Evolutionary conservation across 495 filamentous ascomycete species (phyloP), one percentile per base, ranked within the genome.

Genomic region (Tirmania nivea): DNA sequence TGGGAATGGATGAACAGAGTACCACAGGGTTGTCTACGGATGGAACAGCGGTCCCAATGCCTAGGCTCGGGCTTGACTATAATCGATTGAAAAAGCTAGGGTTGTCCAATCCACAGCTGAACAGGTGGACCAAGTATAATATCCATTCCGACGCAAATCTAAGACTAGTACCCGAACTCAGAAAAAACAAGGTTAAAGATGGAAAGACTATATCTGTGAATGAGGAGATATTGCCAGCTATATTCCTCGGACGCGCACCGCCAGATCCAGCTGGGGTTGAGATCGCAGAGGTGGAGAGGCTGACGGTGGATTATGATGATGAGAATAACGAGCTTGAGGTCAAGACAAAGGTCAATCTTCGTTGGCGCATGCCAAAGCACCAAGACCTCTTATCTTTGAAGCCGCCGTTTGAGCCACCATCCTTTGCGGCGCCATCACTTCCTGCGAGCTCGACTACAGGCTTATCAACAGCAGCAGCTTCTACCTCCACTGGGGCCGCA

Each of bases 91-190:
- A 45, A 6, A 45, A 45, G 9, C 17, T 45, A 19, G 39, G 39
- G 14, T 45, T 45, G 14, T 14, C 14, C 12, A 14, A 14, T 14
- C 14, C 5, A 3, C 14, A 45, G 39, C 12, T 45, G 2, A 19
- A 45, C 39, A 14, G 39, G 39, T 45, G 39, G 39, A 4, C 17
- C 17, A 14, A 19, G 3, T 6, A 19, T 19, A 45, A 14, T 14
- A 19, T 62, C 10, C 60, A 63, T 21, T 63, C 60, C 20, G 60
- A 63, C 17, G 60, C 60, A 34, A 63, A 63, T 47, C 60, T 63
- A 19, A 54, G 60, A 14, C 50, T 63, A 14, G 20, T 63, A 0
- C 60, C 60, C n/a, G 54, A 52, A 35, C 49, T 62, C 9, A 53
- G 62, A n/a, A 51, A 59, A 8, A 45, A 4, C 4, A 14, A 45